Conservation (phyloP, 441 rosid species). For the Rhodomyrtus psidioides region DNA sequence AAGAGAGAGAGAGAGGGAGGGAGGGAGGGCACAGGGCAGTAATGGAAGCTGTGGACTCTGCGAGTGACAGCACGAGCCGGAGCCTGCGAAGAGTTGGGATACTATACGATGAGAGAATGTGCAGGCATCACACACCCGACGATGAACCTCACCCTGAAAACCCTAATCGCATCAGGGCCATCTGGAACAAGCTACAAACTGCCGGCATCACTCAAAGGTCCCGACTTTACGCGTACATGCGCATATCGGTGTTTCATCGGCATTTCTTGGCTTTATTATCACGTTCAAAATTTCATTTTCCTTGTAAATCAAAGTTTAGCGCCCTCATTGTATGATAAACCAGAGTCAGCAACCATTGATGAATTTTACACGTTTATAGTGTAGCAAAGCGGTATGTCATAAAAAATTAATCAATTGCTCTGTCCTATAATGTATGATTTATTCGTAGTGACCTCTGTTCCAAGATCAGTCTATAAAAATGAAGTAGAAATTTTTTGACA, state of each 20-base stretch:
- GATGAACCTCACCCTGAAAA: constrained; percentile 67
- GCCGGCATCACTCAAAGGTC: constrained; percentile 61
- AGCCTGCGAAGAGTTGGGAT: constrained; percentile 52
- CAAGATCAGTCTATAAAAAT: no score
- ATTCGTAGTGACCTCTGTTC: no score
- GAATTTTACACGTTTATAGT: background rate
- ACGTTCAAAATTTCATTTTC: no score
- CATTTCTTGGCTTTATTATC: background rate
- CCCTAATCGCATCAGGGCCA: constrained; percentile 62
- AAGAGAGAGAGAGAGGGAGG: background rate
- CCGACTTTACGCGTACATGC: background rate
- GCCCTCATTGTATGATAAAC: background rate
- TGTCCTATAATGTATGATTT: background rate
- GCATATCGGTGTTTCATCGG: background rate
- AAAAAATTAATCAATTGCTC: background rate
- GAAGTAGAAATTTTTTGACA: no score
- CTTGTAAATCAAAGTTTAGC: background rate
- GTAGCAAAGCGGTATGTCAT: background rate
- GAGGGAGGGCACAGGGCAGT: background rate
- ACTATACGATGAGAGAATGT: constrained; percentile 79
- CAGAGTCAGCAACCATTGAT: background rate
- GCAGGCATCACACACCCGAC: constrained; percentile 62
- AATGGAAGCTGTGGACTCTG: background rate
- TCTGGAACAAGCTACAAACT: constrained; percentile 66
- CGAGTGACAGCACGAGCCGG: background rate